A percentile compares a stretch with the other conserved stretches of the same genome.
Conservation (phyloP, 2,329 filamentous ascomycete genomes). For the Aspergillus sp. region DNA sequence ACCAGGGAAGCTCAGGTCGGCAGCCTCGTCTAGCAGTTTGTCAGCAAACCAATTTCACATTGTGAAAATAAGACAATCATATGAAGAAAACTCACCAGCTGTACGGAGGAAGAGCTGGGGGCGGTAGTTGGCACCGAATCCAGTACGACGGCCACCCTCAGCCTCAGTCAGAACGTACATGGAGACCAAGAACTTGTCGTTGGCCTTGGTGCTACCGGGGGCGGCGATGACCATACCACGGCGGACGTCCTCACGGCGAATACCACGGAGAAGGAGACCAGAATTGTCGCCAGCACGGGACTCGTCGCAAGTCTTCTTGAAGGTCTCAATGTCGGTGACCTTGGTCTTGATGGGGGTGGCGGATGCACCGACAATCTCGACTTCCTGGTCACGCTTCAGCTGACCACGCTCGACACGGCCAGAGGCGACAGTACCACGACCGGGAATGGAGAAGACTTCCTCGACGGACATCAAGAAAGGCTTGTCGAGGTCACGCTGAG, state of each 20-base stretch:
- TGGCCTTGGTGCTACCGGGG: conserved; percentile 76
- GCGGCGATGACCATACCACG: conserved; percentile 91
- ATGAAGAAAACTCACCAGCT: conserved; percentile 57
- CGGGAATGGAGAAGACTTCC: conserved; percentile 82
- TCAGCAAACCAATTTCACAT: background rate
- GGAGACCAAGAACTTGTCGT: conserved; percentile 87
- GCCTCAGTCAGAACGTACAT: conserved; percentile 98
- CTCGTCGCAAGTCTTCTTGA: conserved; percentile 99
- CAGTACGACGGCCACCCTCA: conserved; percentile 93
- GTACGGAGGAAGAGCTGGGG: conserved; percentile 95
- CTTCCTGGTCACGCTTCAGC: conserved; percentile 87
- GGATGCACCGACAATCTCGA: conserved; percentile 90
- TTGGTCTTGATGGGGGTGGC: conserved; percentile 86
- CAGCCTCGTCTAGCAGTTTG: conserved; percentile 51
- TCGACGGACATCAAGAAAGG: conserved; percentile 99
- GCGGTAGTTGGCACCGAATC: conserved; percentile 93
- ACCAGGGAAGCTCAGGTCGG: conserved; percentile 78
- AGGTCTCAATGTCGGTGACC: conserved; percentile 99
- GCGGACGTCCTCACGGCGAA: conserved; percentile 88
- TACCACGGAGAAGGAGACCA: conserved; percentile 87
- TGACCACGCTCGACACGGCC: conserved; percentile 94
- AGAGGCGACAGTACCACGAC: conserved; percentile 93
- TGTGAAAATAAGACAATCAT: background rate
- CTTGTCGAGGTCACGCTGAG: conserved; percentile 89
- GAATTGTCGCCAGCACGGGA: conserved; percentile 97